Base-by-base conservation (phyloP, 768 basidiomycete genomes). In the Strobilomyces dryophilus region DNA sequence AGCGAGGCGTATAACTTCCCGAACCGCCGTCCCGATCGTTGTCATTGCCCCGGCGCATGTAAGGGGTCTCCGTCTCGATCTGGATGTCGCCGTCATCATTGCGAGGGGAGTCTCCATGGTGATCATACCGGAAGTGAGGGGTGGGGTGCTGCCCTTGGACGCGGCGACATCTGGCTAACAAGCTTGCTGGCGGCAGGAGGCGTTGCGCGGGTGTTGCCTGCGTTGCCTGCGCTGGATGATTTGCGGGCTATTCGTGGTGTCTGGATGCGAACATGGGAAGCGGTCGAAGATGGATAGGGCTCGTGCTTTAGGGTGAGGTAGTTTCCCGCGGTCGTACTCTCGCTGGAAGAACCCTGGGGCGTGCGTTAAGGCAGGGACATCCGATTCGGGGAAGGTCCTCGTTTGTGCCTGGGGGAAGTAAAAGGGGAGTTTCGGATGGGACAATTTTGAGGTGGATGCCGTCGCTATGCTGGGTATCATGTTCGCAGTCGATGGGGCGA, bases 1-100 rank as follows among this genome's bases (percentile, higher is more conserved):
- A 89, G 21, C 85, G 79, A 6, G 87, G 87, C 1, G 87, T 89
- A 57, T 78, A 84, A 7, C 75, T 74, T 24, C 76, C 79, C n/a
- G 77, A 80, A 37, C 83, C 80, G 32, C 79, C 76, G 17, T 74
- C 71, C 51, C 64, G 74, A 31, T 76, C 73, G 20, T 72, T 66
- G 41, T 49, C 66, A 53, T 40, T 67, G 24, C 57, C 74, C 74
- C 42, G 69, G 48, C 42, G 65, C 66, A 43, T 70, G 36, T 69
- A 64, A 5, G 71, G 61, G 15, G 58, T 66, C 37, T 70, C 73
- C 32, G 73, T 71, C 48, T 76, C 77, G 49, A 76, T 75, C 27
- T 76, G 62, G 3, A 78, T 78, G 35, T 75, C 72, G 17, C 75
- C 73, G 52, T 76, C 74, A 51, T 78, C 78, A 20, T 79, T 78